Base-by-base conservation (phyloP, 805 yeast genomes). In the Ogataea pignaliae region DNA sequence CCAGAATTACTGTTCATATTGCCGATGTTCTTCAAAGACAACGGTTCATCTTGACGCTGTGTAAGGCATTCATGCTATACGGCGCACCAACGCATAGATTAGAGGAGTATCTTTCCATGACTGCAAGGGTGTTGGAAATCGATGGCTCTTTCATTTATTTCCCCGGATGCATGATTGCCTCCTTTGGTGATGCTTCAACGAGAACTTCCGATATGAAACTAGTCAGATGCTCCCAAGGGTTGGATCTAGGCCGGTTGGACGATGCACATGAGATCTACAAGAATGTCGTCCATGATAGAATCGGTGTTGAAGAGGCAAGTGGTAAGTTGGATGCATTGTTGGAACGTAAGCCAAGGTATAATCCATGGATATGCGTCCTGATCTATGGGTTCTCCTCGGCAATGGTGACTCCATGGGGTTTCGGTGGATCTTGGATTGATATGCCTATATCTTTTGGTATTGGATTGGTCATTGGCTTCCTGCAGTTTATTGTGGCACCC, bases 41-140 rank as follows among this genome's bases (percentile, higher is more conserved):
- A 60, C 70, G 90, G 39, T 91, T 91, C 59, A 83, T 91, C 45
- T 66, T 90, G 53, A 74, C 91, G 31, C 73, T 91, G 68, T 90
- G 97, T 60, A 79, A 87, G 37, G 95, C 96, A 0, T 71, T 91
- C 43, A 90, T 91, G 98, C 67, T 87, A 45, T 91, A 80, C 56
- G 98, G 98, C 28, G 98, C 98, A 0, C 98, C 98, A 1, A 89
- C 96, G 1, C 97, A 91, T 63, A 75, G 98, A 57, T 66, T 91
- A 41, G 98, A 91, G 62, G 98, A 91, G 57, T 90, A 89, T 63
- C 78, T 91, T 85, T 76, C 83, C 26, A 84, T 88, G 89, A 90
- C 97, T 1, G 84, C 96, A 13, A 73, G 96, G 44, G 96, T 91
- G 2, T 71, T 91, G 46, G 97, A 89, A 61, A 87, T 91, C 40